Conservation (phyloP, 106 monocot genomes). For the Ottelia alismoides region DNA sequence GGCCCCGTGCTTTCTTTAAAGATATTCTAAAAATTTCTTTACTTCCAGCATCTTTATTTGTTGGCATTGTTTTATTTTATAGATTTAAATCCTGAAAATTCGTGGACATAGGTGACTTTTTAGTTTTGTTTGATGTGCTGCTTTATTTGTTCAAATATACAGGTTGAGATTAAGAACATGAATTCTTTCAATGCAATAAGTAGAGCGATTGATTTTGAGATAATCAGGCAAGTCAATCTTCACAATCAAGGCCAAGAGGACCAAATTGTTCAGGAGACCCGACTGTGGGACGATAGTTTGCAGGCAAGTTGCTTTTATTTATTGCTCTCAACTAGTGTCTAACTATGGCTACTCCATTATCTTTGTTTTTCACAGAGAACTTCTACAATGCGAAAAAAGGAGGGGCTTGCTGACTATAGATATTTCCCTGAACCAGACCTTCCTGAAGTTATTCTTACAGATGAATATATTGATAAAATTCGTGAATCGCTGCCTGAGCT, state of each 20-base stretch:
- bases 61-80: background rate
- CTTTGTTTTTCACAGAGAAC: constrained; percentile 47
- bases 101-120: background rate
- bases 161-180: constrained; percentile 99
- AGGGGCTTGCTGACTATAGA: constrained; percentile 96
- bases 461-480: constrained; percentile 55
- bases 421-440: constrained; percentile 98
- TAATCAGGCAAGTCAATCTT: constrained; percentile 70
- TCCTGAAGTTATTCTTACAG: constrained; percentile 67
- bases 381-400: constrained; percentile 92
- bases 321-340: background rate
- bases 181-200: constrained; percentile 98
- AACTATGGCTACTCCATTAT: background rate
- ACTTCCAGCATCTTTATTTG: too few species aligned
- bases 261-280: constrained; percentile 97
- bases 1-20: too few species aligned
- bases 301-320: constrained; percentile 32
- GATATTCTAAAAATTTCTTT: too few species aligned
- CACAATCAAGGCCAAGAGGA: constrained; percentile 64
- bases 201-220: constrained; percentile 91
- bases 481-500: constrained; percentile 66
- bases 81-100: background rate
- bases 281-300: constrained; percentile 81
- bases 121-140: too few species aligned
- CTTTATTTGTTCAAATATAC: constrained; percentile 6